These are phyloP conservation scores for Pseudozyma thailandica DNA, from an alignment of 1,284 basidiomycete species.

Conservation along the genomic window DNA sequence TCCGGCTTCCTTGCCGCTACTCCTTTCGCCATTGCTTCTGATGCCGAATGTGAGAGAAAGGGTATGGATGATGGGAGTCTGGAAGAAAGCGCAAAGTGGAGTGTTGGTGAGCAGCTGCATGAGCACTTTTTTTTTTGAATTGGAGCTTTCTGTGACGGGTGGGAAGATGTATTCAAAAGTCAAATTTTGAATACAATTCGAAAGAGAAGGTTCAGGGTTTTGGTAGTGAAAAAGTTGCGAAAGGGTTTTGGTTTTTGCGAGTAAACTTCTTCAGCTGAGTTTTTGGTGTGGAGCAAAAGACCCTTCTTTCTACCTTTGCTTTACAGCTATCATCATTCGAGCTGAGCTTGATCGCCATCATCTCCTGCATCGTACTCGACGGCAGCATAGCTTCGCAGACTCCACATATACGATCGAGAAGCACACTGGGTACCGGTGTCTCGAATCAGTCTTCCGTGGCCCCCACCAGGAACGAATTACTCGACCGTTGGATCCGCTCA, in stretches of 20 bases:
- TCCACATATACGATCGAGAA: no score
- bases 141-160: neutral
- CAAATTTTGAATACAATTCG: slow-evolving; percentile 27
- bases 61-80: slow-evolving; percentile 1
- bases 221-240: slow-evolving; percentile 7
- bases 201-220: slow-evolving; percentile 31
- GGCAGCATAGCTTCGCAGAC: neutral
- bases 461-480: no score
- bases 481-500: neutral
- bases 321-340: no score
- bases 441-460: no score
- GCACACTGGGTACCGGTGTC: no score
- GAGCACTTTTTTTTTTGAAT: neutral
- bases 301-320: no score
- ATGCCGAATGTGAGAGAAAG: neutral
- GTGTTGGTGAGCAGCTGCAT: neutral
- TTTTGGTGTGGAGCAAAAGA: slow-evolving; percentile 9
- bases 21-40: slow-evolving; percentile 17
- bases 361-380: neutral
- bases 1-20: neutral
- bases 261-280: slow-evolving; percentile 1
- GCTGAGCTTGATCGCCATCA: neutral
- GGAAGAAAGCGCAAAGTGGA: slow-evolving; percentile 10
- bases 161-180: slow-evolving; percentile 3
- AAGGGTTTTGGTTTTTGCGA: slow-evolving; percentile 15